Base-by-base conservation (phyloP, 768 basidiomycete species). In the Clavulina sp. region DNA sequence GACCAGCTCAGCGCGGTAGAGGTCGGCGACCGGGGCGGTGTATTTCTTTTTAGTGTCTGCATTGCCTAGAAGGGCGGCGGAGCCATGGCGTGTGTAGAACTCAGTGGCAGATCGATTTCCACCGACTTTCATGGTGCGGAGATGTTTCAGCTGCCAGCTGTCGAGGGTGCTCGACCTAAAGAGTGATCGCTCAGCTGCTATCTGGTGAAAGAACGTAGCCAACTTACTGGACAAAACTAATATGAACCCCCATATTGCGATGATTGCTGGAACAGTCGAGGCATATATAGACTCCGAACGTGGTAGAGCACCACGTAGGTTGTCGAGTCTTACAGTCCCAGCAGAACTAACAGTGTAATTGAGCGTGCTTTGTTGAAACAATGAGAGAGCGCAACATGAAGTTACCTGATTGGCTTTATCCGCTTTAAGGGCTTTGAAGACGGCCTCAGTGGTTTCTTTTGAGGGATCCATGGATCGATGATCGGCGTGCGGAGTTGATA, bases 171-270 rank as follows among this genome's bases (percentile, higher is more conserved):
- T 96, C 24, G 93, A 97, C 57, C 92, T 92, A 65, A 30, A 29
- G 32, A 49, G 13, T 13, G 26, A 1, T 9, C 9, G 32, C 28
- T 18, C 24, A 29, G 16, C 13, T 9, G 28, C 28, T 30, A 26
- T 30, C 43, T 46, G 13, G 43, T 26, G 13, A 19, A 13, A 23
- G 48, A 54, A 52, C 33, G 30, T 28, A 9, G 48, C 41, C 49
- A 6, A 65, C 80, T 59, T 63, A 91, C 88, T 92, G 72, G 40
- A 99, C 93, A 60, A 99, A 99, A 56, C 80, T 85, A 65, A 99
- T 91, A 63, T 99, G 95, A 23, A 97, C 93, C 59, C 95, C 95
- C 78, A 96, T 81, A 64, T 93, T 96, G 50, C 95, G 73, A 67
- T 99, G 95, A 13, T 84, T 69, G 57, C 83, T 84, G 3, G 93